phyloP scores from a whole-genome alignment of 768 basidiomycete genomes.

The Paxillus ammoniavirescens region DNA sequence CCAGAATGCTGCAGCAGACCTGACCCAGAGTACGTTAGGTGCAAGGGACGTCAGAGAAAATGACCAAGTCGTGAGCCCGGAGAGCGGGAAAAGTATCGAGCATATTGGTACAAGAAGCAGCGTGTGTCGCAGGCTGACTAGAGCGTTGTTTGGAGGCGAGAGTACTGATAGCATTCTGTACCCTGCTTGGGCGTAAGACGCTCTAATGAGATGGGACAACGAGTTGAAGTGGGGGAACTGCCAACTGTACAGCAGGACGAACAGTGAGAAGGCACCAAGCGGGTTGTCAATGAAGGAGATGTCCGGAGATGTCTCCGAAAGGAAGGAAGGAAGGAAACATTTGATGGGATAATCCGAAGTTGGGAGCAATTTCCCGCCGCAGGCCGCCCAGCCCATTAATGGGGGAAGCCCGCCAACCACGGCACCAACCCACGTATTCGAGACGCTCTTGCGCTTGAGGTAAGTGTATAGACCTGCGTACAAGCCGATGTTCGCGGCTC shows the following conservation, averaged over 20 bases:
- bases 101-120: slow-evolving; percentile 75
- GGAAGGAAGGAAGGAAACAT: slow-evolving; percentile 61
- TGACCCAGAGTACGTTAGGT: slow-evolving; percentile 70
- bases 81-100: slow-evolving; percentile 77
- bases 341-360: slow-evolving; percentile 56
- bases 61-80: slow-evolving; percentile 89
- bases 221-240: slow-evolving; percentile 99
- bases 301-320: slow-evolving; percentile 43
- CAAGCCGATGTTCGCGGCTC: slow-evolving; percentile 78
- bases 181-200: slow-evolving; percentile 88
- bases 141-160: slow-evolving; percentile 73
- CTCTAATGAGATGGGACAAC: slow-evolving; percentile 83
- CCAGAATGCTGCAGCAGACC: slow-evolving; percentile 77
- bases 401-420: slow-evolving; percentile 93
- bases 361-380: slow-evolving; percentile 76
- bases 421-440: slow-evolving; percentile 94
- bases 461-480: slow-evolving; percentile 94
- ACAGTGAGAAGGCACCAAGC: slow-evolving; percentile 75
- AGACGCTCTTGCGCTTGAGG: slow-evolving; percentile 77
- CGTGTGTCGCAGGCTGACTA: slow-evolving; percentile 84
- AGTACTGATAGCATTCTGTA: slow-evolving; percentile 91
- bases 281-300: slow-evolving; percentile 70
- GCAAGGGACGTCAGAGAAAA: slow-evolving; percentile 77
- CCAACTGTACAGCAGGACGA: slow-evolving; percentile 90
- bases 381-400: slow-evolving; percentile 98